Base-by-base conservation (phyloP, 2,329 filamentous ascomycete genomes). In the Tetracladium maxilliforme region DNA sequence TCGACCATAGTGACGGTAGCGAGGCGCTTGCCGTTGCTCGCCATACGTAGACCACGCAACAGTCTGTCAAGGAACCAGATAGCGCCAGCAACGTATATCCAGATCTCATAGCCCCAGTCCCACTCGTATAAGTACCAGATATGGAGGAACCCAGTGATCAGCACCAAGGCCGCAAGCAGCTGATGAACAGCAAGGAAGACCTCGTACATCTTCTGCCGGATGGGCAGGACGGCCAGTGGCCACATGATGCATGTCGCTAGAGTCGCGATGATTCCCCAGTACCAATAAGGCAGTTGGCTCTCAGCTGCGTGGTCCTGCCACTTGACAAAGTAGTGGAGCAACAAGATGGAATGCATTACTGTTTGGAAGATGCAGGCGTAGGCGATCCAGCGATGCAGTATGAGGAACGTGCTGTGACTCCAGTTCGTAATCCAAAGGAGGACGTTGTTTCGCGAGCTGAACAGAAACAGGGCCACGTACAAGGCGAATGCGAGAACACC, bases 371-470 rank as follows among this genome's bases (percentile, higher is more conserved):
- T 49, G 14, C 46, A 52, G 6, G 66, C 43, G 13, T 49, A 40
- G 1, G 58, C 61, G 2, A 60, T 40, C 57, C 57, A 64, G 8
- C 59, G 48, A 31, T 68, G 61, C 1, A 64, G 42, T 0, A 64
- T 37, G 4, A 64, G 30, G 26, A 48, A 64, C 0, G 62, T 65
- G 0, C 50, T 49, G 30, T 61, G 53, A 1, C 46, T 52, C 58
- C 60, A 65, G 33, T 58, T 49, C 4, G 61, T 63, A 2, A 61
- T 20, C 42, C 50, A 56, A 1, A 64, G 45, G 1, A 63, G 45
- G 4, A 64, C 13, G 26, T 58, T 64, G 33, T 66, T 64, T 2
- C 61, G 43, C 0, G 50, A 43, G 0, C 52, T 45, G 26, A 55
- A 63, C 4, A 66, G 45, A 9, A 64, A 40, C 23, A 52, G 39